Evolutionary conservation across 2,329 filamentous ascomycete genomes (phyloP).

Genomic region (Fusarium napiforme): DNA sequence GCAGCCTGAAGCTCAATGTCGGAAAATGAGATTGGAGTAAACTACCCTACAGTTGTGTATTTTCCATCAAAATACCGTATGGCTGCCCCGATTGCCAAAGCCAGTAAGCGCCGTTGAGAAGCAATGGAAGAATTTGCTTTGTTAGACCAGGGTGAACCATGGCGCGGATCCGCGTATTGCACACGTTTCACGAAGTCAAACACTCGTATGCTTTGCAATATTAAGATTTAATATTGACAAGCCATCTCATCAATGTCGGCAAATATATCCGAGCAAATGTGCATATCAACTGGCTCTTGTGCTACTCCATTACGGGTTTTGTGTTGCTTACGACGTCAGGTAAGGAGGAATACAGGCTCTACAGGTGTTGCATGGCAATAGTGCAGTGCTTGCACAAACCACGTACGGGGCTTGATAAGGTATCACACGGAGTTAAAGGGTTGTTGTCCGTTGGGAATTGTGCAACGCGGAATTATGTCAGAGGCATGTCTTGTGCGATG

Average conservation of each 20-base stretch:
- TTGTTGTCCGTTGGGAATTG: neutral
- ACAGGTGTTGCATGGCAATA: neutral
- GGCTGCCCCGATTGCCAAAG: neutral
- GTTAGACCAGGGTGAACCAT: neutral
- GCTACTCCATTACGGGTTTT: neutral
- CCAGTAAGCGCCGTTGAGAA: neutral
- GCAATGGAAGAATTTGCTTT: neutral
- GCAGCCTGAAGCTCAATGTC: neutral
- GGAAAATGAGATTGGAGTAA: fast-evolving
- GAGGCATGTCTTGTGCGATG: neutral
- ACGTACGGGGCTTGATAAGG: neutral
- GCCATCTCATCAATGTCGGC: neutral
- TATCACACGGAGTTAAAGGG: neutral
- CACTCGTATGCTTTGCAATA: neutral
- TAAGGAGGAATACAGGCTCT: neutral
- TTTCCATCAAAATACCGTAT: neutral
- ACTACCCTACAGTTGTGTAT: neutral
- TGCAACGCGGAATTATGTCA: neutral
- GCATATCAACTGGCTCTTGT: neutral
- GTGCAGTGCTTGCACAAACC: neutral
- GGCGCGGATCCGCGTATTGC: neutral
- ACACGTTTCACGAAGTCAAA: neutral
- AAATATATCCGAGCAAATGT: neutral
- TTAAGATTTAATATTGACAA: neutral
- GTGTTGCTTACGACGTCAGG: neutral